A percentile compares a stretch with the other conserved stretches of the same genome.
Conservation (phyloP, 2,329 filamentous ascomycete genomes). For the Fusarium sp. region DNA sequence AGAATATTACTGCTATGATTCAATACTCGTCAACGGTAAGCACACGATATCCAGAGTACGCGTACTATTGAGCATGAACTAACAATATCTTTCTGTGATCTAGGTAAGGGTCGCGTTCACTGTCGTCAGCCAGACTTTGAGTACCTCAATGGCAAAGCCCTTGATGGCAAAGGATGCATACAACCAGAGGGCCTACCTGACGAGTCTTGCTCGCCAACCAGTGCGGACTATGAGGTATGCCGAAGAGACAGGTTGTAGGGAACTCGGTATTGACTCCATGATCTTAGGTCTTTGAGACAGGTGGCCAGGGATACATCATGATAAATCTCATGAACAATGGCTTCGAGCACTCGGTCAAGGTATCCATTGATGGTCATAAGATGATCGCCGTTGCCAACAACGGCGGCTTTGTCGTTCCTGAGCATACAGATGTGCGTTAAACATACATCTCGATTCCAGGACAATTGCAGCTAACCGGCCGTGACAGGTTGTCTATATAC, state of each 20-base stretch:
- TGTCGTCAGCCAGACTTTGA: slow-evolving; percentile 4
- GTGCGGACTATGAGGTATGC: slow-evolving; percentile 10
- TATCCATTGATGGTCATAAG: slow-evolving; percentile 11
- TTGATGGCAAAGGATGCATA: slow-evolving; percentile 15
- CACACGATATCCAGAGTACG: neutral
- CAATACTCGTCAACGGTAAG: slow-evolving; percentile 8
- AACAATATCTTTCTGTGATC: neutral
- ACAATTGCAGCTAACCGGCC: neutral
- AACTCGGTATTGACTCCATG: neutral
- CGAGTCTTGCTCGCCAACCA: neutral
- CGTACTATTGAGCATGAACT: neutral
- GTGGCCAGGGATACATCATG: slow-evolving; percentile 3
- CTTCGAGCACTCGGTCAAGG: slow-evolving; percentile 12
- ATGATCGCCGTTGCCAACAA: slow-evolving; percentile 15
- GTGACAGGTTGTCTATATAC: slow-evolving; percentile 11
- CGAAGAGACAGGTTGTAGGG: neutral
- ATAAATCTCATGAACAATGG: slow-evolving; percentile 18
- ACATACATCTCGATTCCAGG: neutral
- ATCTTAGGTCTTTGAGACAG: slow-evolving; percentile 5
- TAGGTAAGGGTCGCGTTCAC: slow-evolving; percentile 17
- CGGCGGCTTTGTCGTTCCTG: slow-evolving; percentile 14
- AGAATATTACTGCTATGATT: slow-evolving; percentile 18
- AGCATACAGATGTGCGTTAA: neutral
- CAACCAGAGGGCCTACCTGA: neutral
- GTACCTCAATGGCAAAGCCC: neutral